Conservation (phyloP, 2,329 filamentous ascomycete genomes). For the Cladosporium sphaerospermum region DNA sequence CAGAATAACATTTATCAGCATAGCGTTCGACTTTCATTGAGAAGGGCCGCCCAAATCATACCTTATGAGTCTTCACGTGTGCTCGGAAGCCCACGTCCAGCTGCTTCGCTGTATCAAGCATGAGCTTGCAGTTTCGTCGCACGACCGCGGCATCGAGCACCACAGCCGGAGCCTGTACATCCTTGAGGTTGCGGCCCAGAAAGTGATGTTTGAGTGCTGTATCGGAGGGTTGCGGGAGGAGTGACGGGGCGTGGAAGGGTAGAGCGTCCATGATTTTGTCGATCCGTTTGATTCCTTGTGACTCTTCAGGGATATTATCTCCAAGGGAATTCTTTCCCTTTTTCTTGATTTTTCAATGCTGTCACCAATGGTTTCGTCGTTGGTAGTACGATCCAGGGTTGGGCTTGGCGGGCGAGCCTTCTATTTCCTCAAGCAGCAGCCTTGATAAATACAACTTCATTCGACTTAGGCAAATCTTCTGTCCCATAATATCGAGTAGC, state of each 20-base stretch:
- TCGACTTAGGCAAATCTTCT: no score
- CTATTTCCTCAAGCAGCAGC: no score
- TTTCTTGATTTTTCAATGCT: no score
- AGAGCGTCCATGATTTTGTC: not conserved
- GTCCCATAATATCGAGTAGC: no score
- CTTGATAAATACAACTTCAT: no score
- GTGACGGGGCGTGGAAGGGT: conserved; percentile 16
- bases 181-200: conserved; percentile 54
- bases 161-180: conserved; percentile 60
- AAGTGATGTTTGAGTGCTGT: conserved; percentile 37
- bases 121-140: conserved; percentile 60
- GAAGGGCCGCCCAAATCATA: conserved; percentile 27
- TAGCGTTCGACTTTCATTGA: not conserved
- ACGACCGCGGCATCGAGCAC: conserved; percentile 64
- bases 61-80: conserved; percentile 82
- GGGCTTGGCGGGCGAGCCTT: no score
- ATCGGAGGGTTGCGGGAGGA: conserved; percentile 29
- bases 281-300: not conserved
- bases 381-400: no score
- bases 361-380: no score
- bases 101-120: conserved; percentile 58
- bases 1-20: not conserved
- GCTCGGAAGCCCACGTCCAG: conserved; percentile 63
- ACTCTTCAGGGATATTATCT: not conserved
- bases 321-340: no score